Base-by-base conservation (phyloP, 768 basidiomycete species). In the Mycena haematopus region DNA sequence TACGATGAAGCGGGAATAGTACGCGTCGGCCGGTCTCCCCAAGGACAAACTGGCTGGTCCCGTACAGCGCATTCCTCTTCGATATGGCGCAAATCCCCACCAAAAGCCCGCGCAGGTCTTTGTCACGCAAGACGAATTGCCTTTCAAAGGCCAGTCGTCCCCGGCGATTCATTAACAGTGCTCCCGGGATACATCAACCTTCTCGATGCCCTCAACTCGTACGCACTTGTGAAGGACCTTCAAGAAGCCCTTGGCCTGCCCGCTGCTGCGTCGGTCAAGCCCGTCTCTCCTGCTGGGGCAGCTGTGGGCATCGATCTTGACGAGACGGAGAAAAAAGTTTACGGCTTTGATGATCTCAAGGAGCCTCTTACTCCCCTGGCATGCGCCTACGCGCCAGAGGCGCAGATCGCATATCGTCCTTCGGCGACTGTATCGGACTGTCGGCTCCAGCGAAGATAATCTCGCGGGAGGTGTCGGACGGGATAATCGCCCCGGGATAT, bases 391-490 rank as follows among this genome's bases (percentile, higher is more conserved):
- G 97, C 49, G 97, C 97, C 51, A 87, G 97, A 72, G 96, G 95
- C 59, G 96, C 97, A 24, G 97, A 99, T 74, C 89, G 97, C 56
- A 99, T 99, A 97, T 98, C 96, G 1, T 98, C 96, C 2, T 99
- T 99, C 74, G 97, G 97, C 6, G 97, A 99, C 78, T 99, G 98
- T 74, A 96, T 99, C 69, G 97, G 95, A 0, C 83, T 99, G 13
- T 97, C 95, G 19, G 89, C 91, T 27, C 86, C 89, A 21, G 97
- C 97, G 45, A 89, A 88, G 66, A 96, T 99, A 74, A 97, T 99
- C 72, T 96, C 95, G n/a, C 86, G 97, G n/a, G 97, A 99, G 73
- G 97, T 99, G 13, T 99, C 97, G 0, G 97, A 99, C 73, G 97
- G 97, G 33, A 92, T 99, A 68, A 95, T 99, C 60, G 96, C 97